phyloP scores from a whole-genome alignment of 2,329 filamentous ascomycete species.

The Penicillium aurantiogriseum region DNA sequence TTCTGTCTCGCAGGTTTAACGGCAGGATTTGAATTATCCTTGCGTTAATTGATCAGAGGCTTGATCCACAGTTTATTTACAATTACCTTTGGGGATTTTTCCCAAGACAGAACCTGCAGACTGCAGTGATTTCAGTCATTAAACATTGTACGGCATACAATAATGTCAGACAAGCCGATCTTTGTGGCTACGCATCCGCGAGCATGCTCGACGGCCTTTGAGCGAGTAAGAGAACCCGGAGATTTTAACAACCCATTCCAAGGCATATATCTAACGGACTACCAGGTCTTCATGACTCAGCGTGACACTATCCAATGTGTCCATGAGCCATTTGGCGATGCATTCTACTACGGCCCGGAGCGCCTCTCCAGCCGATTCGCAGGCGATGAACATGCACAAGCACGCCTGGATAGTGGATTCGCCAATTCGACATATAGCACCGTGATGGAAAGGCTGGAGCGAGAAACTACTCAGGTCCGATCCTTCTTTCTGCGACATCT shows the following conservation, averaged over 20 bases:
- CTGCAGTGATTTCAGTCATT: not conserved
- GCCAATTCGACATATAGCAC: conserved; percentile 51
- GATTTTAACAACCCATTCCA: not conserved
- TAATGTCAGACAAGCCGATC: conserved; percentile 75
- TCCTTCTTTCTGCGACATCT: conserved; percentile 28
- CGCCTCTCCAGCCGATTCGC: conserved; percentile 76
- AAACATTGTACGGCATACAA: conserved; percentile 1
- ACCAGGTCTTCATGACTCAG: conserved; percentile 93
- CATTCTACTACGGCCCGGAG: conserved; percentile 94
- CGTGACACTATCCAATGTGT: conserved; percentile 75
- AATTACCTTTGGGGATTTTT: conserved; percentile 8
- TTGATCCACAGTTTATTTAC: conserved; percentile 18
- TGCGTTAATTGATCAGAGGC: conserved; percentile 7
- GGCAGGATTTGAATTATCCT: not conserved
- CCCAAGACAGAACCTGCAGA: conserved; percentile 2
- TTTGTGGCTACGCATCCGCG: conserved; percentile 93
- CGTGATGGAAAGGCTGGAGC: conserved; percentile 73
- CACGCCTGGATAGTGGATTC: conserved; percentile 45
- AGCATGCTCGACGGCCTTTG: conserved; percentile 95
- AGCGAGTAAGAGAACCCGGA: conserved; percentile 63
- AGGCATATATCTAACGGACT: conserved; percentile 7
- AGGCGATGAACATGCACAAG: conserved; percentile 57
- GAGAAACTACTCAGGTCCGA: conserved; percentile 70
- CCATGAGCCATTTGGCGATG: conserved; percentile 95
- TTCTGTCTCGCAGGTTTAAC: not conserved